Evolutionary conservation across 1,284 basidiomycete genomes (phyloP), one percentile per base, ranked within the genome.

Genomic region (Lignosus rhinocerotis): DNA sequence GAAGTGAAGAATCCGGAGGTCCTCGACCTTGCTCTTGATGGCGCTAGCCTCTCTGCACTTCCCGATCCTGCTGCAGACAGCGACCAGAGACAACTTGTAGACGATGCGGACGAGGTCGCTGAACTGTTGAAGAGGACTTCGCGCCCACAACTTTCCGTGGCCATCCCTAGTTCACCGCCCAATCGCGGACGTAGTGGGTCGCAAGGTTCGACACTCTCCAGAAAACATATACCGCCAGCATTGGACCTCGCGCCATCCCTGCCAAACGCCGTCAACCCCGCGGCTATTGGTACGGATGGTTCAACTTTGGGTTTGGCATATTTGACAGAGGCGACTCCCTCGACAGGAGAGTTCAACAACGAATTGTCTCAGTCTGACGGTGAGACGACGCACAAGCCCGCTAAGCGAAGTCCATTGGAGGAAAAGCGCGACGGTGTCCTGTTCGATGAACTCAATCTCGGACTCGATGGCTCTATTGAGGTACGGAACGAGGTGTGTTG

Each of bases 401-500:
- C 53, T 25, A 51, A 48, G 17, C 75, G 79, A 53, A 84, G 77
- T 64, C 80, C 79, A 16, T 69, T 74, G 21, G 85, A 85, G 54
- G 81, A 85, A 61, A 88, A 86, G 72, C 76, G 88, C 46, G 81
- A 76, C 16, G 87, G 86, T 12, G 82, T 80, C n/a, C 76, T 90
- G 55, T 91, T 84, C 68, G 88, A 89, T 55, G 86, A 88, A 60
- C 73, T 90, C 54, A 86, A 90, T 65, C 76, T 90, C 41, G 87
- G 86, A 12, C 75, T 90, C 63, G 84, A 75, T 44, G 61, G 65
- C 16, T 52, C 62, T 43, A 62, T 68, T 56, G 73, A 75, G 67
- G 73, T 75, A 17, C 34, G 48, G 43, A 45, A 8, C 44, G 9
- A 31, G 10, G 25, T 30, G 16, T 30, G 16, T 6, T 45, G 51